These are phyloP conservation scores for Hericium coralloides DNA, from an alignment of 768 basidiomycete species.

Conservation along the genomic window DNA sequence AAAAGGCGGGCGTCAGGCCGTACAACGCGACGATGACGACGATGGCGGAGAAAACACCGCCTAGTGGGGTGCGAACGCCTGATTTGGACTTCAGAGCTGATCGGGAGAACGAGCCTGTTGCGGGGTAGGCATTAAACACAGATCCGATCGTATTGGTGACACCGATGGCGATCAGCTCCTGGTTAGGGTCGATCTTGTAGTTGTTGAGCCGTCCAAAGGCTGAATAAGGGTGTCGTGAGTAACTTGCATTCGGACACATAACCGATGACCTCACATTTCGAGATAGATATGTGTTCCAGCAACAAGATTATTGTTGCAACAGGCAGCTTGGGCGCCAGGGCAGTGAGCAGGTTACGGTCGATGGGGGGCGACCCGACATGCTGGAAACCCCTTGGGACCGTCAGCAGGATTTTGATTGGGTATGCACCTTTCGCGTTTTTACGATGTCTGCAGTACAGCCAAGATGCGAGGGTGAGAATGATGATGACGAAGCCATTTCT, in stretches of 20 bases:
- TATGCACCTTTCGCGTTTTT: constrained; percentile 51
- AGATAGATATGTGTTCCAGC: constrained; percentile 93
- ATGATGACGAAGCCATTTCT: constrained; percentile 86
- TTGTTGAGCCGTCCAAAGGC: constrained; percentile 92
- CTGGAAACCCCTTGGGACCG: constrained; percentile 79
- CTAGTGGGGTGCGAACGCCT: constrained; percentile 92
- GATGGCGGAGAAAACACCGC: constrained; percentile 76
- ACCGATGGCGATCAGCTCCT: constrained; percentile 96
- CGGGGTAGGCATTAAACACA: constrained; percentile 86
- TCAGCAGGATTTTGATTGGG: constrained; percentile 77
- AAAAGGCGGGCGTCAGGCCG: constrained; percentile 88
- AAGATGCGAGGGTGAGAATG: constrained; percentile 79
- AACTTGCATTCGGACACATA: not conserved
- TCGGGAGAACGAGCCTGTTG: constrained; percentile 98
- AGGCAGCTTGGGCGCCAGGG: constrained; percentile 69
- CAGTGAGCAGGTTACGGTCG: constrained; percentile 43
- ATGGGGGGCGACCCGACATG: constrained; percentile 41
- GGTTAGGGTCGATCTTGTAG: constrained; percentile 91
- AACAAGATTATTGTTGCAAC: constrained; percentile 84
- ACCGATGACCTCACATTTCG: constrained; percentile 59
- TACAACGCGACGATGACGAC: constrained; percentile 93
- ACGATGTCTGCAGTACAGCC: constrained; percentile 69
- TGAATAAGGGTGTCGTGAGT: constrained; percentile 21
- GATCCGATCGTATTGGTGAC: constrained; percentile 90
- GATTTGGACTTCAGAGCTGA: constrained; percentile 94